Evolutionary conservation across 345 rosid species (phyloP).

Genomic region (Diplotaxis tenuifolia): DNA sequence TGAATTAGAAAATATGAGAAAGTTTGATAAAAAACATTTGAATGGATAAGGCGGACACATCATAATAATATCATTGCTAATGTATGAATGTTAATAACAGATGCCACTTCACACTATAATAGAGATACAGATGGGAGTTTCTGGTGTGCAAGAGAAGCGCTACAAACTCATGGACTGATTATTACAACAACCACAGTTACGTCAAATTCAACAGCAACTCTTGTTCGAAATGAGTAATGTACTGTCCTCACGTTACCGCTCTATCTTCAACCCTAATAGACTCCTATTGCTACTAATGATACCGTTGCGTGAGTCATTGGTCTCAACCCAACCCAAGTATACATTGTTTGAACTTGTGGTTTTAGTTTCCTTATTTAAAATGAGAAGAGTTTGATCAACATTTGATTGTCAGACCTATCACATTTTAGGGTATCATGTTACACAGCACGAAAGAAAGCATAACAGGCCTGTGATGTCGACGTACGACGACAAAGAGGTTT

Average conservation of each 20-base stretch:
- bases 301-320: not conserved
- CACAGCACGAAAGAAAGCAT: not conserved
- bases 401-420: not conserved
- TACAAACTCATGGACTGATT: constrained; percentile 95
- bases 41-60: not conserved
- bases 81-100: constrained; percentile 42
- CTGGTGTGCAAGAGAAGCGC: constrained; percentile 98
- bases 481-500: not conserved
- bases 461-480: constrained; percentile 16
- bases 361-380: not conserved
- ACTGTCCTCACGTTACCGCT: not conserved
- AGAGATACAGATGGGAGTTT: constrained; percentile 99
- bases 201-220: not conserved
- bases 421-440: not conserved
- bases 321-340: not conserved
- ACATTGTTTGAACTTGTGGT: not conserved
- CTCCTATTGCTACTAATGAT: not conserved
- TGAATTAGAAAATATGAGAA: not conserved
- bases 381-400: not conserved
- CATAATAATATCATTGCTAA: not conserved
- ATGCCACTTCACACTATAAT: constrained; percentile 96
- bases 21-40: not conserved
- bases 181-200: constrained; percentile 1
- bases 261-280: not conserved
- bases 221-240: not conserved